Base-by-base conservation (phyloP, 2,329 filamentous ascomycete genomes). In the Diaporthe eres region DNA sequence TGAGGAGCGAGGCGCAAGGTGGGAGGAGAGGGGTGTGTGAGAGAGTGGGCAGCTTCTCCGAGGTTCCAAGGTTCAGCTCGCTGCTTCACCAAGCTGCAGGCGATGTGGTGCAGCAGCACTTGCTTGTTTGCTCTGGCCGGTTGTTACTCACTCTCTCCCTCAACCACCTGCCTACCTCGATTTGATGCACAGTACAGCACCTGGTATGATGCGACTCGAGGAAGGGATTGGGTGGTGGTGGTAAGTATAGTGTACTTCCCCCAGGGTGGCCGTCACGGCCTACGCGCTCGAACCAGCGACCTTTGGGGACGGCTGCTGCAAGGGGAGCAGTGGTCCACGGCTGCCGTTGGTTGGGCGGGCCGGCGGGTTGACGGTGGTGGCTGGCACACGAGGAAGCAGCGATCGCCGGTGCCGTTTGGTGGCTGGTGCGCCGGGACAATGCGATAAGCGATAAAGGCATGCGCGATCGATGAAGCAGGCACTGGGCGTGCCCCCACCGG, bases 1-100 rank as follows among this genome's bases (percentile, higher is more conserved):
- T 37, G 31, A 37, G 57, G 31, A 37, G 57, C 12, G 34, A 67
- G 63, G 44, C 19, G 61, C 25, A 4, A n/a, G 44, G 28, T 13
- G 49, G 31, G 49, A 49, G 28, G 25, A 15, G 17, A 49, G 28
- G 57, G 63, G 57, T 28, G 42, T 13, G 67, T n/a, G 12, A 4
- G 57, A 47, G 72, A 34, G 70, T 22, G 25, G 49, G 31, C 19
- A 60, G 51, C 44, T 72, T 58, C 55, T 53, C 47, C 31, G 55
- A 68, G 57, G 42, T 68, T 55, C 53, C 71, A 71, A 76, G 71
- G 72, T 76, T 74, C 71, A 74, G 75, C 75, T 76, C 28, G 58
- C 17, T 71, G 71, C 63, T 53, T 76, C 61, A 61, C 34, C 67
- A 25, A 60, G 49, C 61, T 47, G 60, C 72, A 65, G 49, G 42